Conservation (phyloP, 2,329 filamentous ascomycete genomes). For the Ophiostoma australiae region DNA sequence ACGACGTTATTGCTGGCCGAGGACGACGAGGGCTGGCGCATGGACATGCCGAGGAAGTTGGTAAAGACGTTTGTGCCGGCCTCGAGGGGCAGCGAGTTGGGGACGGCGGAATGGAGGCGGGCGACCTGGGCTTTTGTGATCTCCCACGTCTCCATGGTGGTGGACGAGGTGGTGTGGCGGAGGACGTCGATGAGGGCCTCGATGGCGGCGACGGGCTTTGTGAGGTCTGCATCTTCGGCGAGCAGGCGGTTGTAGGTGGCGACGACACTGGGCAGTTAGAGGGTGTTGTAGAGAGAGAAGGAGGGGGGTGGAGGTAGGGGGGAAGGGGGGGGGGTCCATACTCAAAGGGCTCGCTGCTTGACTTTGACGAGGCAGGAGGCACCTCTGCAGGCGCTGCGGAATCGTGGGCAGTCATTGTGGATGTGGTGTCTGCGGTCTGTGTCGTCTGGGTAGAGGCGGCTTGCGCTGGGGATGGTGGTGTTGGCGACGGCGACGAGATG, state of each 20-base stretch:
- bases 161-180: constrained; percentile 70
- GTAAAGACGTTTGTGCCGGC: constrained; percentile 95
- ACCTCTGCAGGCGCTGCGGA: constrained; percentile 10
- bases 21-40: constrained; percentile 42
- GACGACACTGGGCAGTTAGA: constrained; percentile 45
- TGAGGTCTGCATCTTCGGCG: constrained; percentile 70
- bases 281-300: too few relatives aligned
- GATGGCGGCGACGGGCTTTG: constrained; percentile 77
- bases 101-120: constrained; percentile 69
- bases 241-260: constrained; percentile 52
- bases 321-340: neutral
- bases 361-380: neutral
- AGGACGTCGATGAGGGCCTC: constrained; percentile 72
- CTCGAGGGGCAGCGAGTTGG: constrained; percentile 85
- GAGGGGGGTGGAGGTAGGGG: neutral
- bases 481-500: neutral
- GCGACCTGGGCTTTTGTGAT: constrained; percentile 72
- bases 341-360: constrained; percentile 13
- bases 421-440: neutral
- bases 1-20: neutral
- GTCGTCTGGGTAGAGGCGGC: neutral
- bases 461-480: neutral
- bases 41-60: constrained; percentile 78
- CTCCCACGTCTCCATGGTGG: constrained; percentile 89
- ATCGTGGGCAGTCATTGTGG: constrained; percentile 20